Evolutionary conservation across 805 yeast species (phyloP).

Genomic region (Peterozyma xylosa): DNA sequence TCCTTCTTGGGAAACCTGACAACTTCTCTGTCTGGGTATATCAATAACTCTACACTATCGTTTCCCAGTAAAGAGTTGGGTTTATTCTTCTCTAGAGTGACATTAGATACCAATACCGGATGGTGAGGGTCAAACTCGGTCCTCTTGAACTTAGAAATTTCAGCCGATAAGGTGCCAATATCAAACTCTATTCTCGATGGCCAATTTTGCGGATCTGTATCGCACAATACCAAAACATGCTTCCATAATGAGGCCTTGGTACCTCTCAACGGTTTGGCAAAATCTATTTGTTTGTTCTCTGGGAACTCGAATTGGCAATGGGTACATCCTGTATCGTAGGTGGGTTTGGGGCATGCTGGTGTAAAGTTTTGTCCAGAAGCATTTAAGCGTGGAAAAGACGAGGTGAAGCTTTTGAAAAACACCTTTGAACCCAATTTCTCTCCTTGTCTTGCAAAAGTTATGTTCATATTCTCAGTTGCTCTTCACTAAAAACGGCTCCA

Average conservation of each 20-base stretch:
- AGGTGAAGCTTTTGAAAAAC: neutral
- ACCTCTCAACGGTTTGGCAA: conserved; percentile 28
- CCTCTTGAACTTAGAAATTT: conserved; percentile 27
- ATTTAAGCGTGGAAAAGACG: conserved; percentile 4
- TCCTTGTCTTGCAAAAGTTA: no score
- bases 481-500: conserved; percentile 8
- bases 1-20: conserved; percentile 25
- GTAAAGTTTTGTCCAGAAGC: conserved; percentile 8
- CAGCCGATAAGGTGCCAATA: conserved; percentile 35
- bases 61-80: conserved; percentile 1
- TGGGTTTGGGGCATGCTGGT: conserved; percentile 40
- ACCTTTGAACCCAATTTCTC: no score
- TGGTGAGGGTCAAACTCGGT: conserved; percentile 29
- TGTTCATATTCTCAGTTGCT: no score
- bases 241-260: conserved; percentile 48
- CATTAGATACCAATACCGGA: conserved; percentile 45
- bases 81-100: conserved; percentile 19
- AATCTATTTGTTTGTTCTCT: conserved; percentile 31
- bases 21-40: conserved; percentile 46
- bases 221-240: conserved; percentile 42
- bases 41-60: conserved; percentile 21
- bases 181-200: conserved; percentile 42
- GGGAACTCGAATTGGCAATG: conserved; percentile 43
- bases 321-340: conserved; percentile 55
- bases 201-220: conserved; percentile 30